Base-by-base conservation (phyloP, 1,284 basidiomycete species). In the Earliella scabrosa region DNA sequence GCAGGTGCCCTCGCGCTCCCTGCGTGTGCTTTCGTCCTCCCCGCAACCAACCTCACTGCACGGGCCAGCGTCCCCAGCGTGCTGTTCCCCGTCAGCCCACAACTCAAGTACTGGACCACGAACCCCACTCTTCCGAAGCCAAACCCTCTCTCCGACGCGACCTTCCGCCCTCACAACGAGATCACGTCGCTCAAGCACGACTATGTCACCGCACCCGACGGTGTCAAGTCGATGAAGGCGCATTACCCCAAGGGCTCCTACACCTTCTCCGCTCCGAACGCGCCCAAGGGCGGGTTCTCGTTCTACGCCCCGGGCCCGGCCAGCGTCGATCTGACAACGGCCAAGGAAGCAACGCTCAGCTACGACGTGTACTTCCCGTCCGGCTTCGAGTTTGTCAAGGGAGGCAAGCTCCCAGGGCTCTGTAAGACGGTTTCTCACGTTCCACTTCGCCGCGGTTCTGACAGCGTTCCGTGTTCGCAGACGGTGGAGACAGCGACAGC, bases 281-380 rank as follows among this genome's bases (percentile, higher is more conserved):
- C 71, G 4, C 82, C 82, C 11, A 66, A 73, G 45, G 86, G 87
- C 32, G 54, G 54, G 29, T 55, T 55, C 4, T 80, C 86, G 50
- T 88, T 89, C 69, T 90, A 90, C 63, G 83, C 84, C 14, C 56
- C 61, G 9, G 70, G 69, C 18, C 69, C 69, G 2, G 0, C 61
- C 66, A n/a, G 79, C 80, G 16, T 86, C n/a, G 71, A 79, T 27
- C 68, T 86, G 34, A 63, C 73, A 0, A 64, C 67, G 16, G 85
- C 85, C 1, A 72, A 67, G 38, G 82, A 77, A 54, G 81, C 82
- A 18, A 79, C 81, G 2, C 67, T 90, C 45, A 68, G 67, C 14
- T 90, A 88, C 66, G 80, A 81, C 59, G 81, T 85, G 4, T 87
- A 81, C 63, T 88, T 89, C 63, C 80, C 82, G 0, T 57, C 50